Base-by-base conservation (phyloP, 257 asterid genomes). In the Solanum chiquidenum region DNA sequence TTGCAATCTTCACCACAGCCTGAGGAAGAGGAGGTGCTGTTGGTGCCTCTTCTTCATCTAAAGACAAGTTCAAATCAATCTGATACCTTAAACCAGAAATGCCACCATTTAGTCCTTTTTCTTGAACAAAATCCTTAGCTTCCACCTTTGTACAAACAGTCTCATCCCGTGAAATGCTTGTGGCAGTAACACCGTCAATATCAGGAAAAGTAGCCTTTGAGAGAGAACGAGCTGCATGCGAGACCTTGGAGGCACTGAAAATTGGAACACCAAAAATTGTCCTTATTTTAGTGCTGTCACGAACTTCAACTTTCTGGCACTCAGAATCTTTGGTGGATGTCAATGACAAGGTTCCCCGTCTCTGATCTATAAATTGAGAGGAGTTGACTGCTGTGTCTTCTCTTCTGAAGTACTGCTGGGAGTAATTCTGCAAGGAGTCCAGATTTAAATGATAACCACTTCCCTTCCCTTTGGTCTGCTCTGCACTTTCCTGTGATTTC, bases 1-100 rank as follows among this genome's bases (percentile, higher is more conserved):
- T 91, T 0, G 92, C 93, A 20, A 88, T 92, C 86, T 88, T 92
- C 73, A 90, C 90, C 27, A 87, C 25, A 38, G 92, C 90, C 46
- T 87, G 71, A 20, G 94, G 96, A 83, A 90, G 86, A 76, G 87
- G 42, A 23, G 93, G 90, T 14, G 90, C 82, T 13, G 85, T 84
- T 62, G 89, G 91, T 69, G 89, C 89, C 64, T 90, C 95, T 66
- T 94, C 95, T 82, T 96, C 97, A 68, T 86, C 90, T 73, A 92
- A 84, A 37, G 97, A 92, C 90, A 94, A 58, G 90, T 96, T 96
- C 92, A 96, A 83, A 93, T 96, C 99, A 23, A 95, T 91, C 42
- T 90, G 92, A 82, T 89, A 88, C 86, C 90, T 91, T 89, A 89
- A 84, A 87, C 91, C 89, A 49, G 96, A 89, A 38, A 35, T 33